Conservation (phyloP, 2,329 filamentous ascomycete genomes). For the Pochonia chlamydosporia region DNA sequence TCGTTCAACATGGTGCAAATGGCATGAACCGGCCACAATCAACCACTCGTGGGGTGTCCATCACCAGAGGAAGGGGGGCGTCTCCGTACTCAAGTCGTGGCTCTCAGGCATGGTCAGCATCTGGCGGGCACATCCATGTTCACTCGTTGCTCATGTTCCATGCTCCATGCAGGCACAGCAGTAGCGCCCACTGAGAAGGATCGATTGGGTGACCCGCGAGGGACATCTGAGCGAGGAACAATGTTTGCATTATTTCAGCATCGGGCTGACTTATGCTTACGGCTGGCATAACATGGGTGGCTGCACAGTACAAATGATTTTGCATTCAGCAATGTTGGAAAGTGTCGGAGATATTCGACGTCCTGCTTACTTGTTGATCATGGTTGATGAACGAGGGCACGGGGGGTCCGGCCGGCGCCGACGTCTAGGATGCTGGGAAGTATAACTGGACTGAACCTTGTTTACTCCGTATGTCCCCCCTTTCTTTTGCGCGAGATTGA, state of each 20-base stretch:
- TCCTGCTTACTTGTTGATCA: neutral
- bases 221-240: neutral
- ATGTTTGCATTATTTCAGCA: neutral
- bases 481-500: too few relatives aligned
- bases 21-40: neutral
- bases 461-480: too few relatives aligned
- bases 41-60: neutral
- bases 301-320: neutral
- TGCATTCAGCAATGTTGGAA: neutral
- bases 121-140: too few relatives aligned
- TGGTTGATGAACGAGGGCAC: neutral
- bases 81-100: neutral
- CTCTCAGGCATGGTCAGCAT: neutral
- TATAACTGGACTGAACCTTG: too few relatives aligned
- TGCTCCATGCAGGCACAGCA: slow-evolving; percentile 7
- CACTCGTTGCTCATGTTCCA: neutral
- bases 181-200: neutral
- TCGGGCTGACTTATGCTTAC: neutral
- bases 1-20: slow-evolving; percentile 3
- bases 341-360: neutral
- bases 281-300: neutral
- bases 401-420: too few relatives aligned
- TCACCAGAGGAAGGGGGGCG: neutral
- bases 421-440: too few relatives aligned
- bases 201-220: neutral